Percentiles rank a stretch among this genome's conserved stretches.
Conservation (phyloP, 2,329 filamentous ascomycete genomes). For the Fusarium oxysporum region DNA sequence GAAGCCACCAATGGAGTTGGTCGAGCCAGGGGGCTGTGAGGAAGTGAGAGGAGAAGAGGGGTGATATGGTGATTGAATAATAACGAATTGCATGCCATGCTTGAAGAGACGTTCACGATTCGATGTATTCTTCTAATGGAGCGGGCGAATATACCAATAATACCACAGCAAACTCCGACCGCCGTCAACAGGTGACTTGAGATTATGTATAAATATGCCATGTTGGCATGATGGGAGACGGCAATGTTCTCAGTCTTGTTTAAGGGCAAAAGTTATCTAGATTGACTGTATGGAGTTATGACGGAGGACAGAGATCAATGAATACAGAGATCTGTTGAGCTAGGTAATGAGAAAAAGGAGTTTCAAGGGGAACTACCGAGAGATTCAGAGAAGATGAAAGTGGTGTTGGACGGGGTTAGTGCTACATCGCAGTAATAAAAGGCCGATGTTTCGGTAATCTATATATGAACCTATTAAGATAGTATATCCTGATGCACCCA, state of each 20-base stretch:
- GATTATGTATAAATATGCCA: conserved; percentile 4
- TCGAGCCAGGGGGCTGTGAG: conserved; percentile 17
- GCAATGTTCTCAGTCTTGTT: neutral
- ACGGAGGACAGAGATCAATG: neutral
- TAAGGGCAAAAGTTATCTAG: neutral
- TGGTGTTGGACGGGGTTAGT: neutral
- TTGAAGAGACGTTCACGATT: conserved; percentile 45
- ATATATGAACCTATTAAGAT: neutral
- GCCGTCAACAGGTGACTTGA: conserved; percentile 7
- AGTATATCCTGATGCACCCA: neutral
- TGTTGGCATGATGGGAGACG: neutral
- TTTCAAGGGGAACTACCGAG: too few relatives aligned
- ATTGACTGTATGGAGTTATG: neutral
- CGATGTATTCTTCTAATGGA: conserved; percentile 39
- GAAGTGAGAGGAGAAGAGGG: conserved; percentile 42
- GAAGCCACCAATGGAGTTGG: conserved; percentile 38
- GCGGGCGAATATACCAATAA: conserved; percentile 44
- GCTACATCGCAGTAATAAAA: neutral
- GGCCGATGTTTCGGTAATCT: neutral
- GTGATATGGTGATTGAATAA: conserved; percentile 41
- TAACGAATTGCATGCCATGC: conserved; percentile 42
- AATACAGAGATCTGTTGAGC: neutral
- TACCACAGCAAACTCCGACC: conserved; percentile 32
- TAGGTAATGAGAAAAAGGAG: neutral
- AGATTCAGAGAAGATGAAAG: neutral